phyloP scores from a whole-genome alignment of 2,329 filamentous ascomycete genomes.

The Arthroderma sp. region DNA sequence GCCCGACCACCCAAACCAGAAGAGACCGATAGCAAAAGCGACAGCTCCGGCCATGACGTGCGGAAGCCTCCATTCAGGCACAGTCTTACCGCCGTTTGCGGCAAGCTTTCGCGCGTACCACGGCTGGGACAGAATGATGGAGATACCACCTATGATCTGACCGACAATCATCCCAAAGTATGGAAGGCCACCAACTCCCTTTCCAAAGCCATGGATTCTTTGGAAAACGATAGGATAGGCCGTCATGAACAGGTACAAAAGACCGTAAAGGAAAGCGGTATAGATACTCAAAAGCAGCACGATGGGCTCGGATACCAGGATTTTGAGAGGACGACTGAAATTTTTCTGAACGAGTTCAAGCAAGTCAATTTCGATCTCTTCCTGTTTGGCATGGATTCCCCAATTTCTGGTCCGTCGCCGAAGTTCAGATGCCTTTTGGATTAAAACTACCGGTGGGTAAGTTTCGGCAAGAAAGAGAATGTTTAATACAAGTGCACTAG shows the following conservation, averaged over 20 bases:
- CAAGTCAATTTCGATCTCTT: conserved; percentile 42
- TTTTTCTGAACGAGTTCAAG: conserved; percentile 39
- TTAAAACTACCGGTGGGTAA: conserved; percentile 45
- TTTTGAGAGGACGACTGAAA: conserved; percentile 35
- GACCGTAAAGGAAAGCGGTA: conserved; percentile 24
- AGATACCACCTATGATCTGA: conserved; percentile 26
- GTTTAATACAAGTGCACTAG: conserved; percentile 34
- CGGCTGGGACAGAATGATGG: conserved; percentile 29
- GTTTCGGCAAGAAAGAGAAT: conserved; percentile 44
- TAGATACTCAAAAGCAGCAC: conserved; percentile 29
- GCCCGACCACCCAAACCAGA: conserved; percentile 32
- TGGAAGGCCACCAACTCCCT: conserved; percentile 28
- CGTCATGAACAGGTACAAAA: conserved; percentile 23
- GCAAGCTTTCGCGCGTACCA: conserved; percentile 25
- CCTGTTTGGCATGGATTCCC: conserved; percentile 48
- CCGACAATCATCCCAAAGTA: conserved; percentile 34
- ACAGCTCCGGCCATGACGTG: conserved; percentile 35
- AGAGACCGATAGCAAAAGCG: conserved; percentile 32
- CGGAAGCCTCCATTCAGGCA: conserved; percentile 33
- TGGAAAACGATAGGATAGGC: conserved; percentile 23
- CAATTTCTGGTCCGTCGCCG: conserved; percentile 45
- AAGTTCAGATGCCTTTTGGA: conserved; percentile 43
- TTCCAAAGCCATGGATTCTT: conserved; percentile 14
- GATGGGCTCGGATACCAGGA: conserved; percentile 33
- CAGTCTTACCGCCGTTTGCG: conserved; percentile 19